These are phyloP conservation scores for Ormosia semicastrata DNA, from an alignment of 306 rosid genomes.

Conservation along the genomic window DNA sequence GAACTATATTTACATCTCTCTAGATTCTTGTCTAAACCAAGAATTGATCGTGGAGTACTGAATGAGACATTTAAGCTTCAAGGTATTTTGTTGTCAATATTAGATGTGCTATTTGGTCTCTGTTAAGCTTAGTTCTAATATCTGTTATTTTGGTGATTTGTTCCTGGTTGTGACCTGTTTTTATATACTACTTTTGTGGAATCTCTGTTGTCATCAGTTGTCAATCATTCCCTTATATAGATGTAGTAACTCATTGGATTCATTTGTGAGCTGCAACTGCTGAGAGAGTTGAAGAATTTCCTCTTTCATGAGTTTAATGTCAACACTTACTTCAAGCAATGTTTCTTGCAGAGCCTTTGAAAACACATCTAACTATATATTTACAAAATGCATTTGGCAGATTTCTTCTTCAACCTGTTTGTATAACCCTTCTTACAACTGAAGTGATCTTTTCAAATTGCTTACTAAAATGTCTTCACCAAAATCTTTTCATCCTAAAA, in stretches of 20 bases:
- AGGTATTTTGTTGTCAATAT: not conserved
- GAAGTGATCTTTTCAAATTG: conserved; percentile 73
- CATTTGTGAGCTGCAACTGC: conserved; percentile 64
- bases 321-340: conserved; percentile 66
- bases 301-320: conserved; percentile 52
- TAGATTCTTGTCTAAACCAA: conserved; percentile 26
- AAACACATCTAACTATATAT: conserved; percentile 77
- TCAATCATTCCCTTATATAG: not conserved
- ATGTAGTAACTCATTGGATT: conserved; percentile 74
- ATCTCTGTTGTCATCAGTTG: conserved; percentile 15
- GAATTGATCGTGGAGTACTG: conserved; percentile 18
- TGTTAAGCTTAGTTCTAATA: conserved; percentile 6
- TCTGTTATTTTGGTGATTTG: conserved; percentile 15
- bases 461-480: conserved; percentile 58
- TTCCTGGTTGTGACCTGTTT: conserved; percentile 9
- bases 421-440: conserved; percentile 74
- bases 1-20: conserved; percentile 28
- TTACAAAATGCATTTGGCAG: conserved; percentile 65
- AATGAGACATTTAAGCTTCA: not conserved
- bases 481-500: conserved; percentile 60
- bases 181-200: not conserved
- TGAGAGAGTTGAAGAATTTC: conserved; percentile 60
- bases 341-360: conserved; percentile 80
- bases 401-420: conserved; percentile 90
- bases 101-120: conserved; percentile 9